Evolutionary conservation across 2,329 filamentous ascomycete genomes (phyloP).

Genomic region (Chaetomium globosum): DNA sequence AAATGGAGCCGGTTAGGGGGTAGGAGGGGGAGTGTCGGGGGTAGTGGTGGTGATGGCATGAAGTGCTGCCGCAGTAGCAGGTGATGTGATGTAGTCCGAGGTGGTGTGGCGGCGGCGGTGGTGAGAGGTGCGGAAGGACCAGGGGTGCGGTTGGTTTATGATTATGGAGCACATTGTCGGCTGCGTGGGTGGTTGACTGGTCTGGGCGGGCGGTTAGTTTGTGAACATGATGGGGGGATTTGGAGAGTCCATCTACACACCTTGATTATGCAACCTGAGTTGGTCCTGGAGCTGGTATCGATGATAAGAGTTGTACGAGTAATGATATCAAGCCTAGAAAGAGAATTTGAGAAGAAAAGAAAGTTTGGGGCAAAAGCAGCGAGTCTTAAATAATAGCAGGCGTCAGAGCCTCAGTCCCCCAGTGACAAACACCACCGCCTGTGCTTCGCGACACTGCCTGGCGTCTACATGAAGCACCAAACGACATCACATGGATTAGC

Average conservation of each 20-base stretch:
- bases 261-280: background rate
- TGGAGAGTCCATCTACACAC: background rate
- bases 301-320: background rate
- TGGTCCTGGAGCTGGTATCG: background rate
- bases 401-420: background rate
- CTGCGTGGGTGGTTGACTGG: background rate
- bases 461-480: background rate
- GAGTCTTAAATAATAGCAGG: background rate
- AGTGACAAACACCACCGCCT: background rate
- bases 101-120: background rate
- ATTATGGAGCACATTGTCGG: constrained; percentile 4
- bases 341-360: background rate
- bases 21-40: background rate
- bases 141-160: constrained; percentile 5
- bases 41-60: background rate
- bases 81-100: background rate
- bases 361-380: background rate
- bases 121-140: background rate
- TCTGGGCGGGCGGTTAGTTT: too few species aligned
- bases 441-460: background rate
- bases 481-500: background rate
- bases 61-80: background rate
- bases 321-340: background rate
- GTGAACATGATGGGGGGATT: background rate
- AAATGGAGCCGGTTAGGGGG: background rate